Evolutionary conservation across 2,329 filamentous ascomycete species (phyloP).

Genomic region (Teratosphaeria viscida): DNA sequence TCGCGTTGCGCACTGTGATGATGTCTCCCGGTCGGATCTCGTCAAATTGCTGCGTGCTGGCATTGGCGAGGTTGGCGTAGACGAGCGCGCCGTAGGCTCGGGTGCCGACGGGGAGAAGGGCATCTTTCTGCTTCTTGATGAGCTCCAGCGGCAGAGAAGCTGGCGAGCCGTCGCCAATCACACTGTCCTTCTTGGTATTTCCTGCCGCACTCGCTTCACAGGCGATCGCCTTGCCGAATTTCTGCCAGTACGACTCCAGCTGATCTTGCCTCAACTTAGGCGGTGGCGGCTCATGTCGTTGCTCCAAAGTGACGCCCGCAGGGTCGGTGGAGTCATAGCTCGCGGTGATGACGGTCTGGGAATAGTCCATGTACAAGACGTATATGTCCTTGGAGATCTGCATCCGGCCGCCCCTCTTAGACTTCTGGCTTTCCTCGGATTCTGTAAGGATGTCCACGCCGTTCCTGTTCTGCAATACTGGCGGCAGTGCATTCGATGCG

Average conservation of each 20-base stretch:
- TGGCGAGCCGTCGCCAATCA: constrained; percentile 76
- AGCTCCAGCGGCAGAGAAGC: constrained; percentile 69
- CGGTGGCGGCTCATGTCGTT: constrained; percentile 78
- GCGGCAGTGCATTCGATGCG: constrained; percentile 66
- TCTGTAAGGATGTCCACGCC: constrained; percentile 70
- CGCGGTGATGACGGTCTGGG: constrained; percentile 78
- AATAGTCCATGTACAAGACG: constrained; percentile 91
- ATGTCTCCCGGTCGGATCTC: constrained; percentile 92
- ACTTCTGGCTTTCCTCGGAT: constrained; percentile 63
- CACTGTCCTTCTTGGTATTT: constrained; percentile 61
- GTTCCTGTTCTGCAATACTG: constrained; percentile 67
- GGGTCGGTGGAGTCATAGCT: constrained; percentile 68
- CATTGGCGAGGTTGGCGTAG: constrained; percentile 91
- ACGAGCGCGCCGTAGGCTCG: constrained; percentile 85
- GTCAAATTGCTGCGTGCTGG: constrained; percentile 78
- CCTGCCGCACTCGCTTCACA: constrained; percentile 48
- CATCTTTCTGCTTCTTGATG: constrained; percentile 53
- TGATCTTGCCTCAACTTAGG: constrained; percentile 79
- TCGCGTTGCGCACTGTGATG: constrained; percentile 81
- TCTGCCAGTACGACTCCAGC: constrained; percentile 73
- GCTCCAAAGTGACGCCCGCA: constrained; percentile 63
- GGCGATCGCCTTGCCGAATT: constrained; percentile 69
- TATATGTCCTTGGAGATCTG: constrained; percentile 70
- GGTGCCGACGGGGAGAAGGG: constrained; percentile 73
- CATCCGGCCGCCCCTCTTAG: constrained; percentile 59